phyloP scores from a whole-genome alignment of 495 filamentous ascomycete genomes.

The Friedmanniomyces endolithicus region DNA sequence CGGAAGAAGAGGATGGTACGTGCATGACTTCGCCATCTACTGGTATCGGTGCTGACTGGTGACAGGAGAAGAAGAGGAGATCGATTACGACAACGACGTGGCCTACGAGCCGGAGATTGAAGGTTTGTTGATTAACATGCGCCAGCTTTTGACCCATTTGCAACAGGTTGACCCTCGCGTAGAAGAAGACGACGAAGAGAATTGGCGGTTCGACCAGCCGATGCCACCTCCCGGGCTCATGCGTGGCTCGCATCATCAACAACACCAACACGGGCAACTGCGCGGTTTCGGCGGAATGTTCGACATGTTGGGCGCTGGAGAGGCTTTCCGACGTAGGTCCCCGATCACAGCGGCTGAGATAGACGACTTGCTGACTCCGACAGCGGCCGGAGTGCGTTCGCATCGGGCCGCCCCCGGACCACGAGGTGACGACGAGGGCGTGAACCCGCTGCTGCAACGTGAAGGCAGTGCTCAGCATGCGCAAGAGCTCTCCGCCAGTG shows the following conservation, averaged over 20 bases:
- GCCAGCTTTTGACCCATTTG: neutral
- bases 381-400: conserved; percentile 30
- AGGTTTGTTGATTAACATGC: conserved; percentile 16
- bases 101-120: conserved; percentile 31
- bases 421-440: conserved; percentile 58
- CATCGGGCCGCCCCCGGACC: conserved; percentile 38
- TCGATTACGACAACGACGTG: conserved; percentile 30
- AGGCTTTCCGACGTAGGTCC: conserved; percentile 7
- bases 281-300: conserved; percentile 11
- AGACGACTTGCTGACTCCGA: neutral
- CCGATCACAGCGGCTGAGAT: neutral
- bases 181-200: conserved; percentile 24
- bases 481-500: conserved; percentile 16
- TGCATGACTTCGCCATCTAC: neutral
- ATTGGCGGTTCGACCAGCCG: conserved; percentile 43
- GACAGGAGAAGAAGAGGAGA: conserved; percentile 30
- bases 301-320: conserved; percentile 11
- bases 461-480: conserved; percentile 14
- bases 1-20: conserved; percentile 39
- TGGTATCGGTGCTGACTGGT: conserved; percentile 6
- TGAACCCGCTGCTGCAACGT: conserved; percentile 56
- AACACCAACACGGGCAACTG: conserved; percentile 37
- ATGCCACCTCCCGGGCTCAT: conserved; percentile 22
- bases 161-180: neutral
- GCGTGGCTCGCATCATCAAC: conserved; percentile 34